Conservation (phyloP, 371 early-diverging fungal genomes). For the Lichtheimia corymbifera region DNA sequence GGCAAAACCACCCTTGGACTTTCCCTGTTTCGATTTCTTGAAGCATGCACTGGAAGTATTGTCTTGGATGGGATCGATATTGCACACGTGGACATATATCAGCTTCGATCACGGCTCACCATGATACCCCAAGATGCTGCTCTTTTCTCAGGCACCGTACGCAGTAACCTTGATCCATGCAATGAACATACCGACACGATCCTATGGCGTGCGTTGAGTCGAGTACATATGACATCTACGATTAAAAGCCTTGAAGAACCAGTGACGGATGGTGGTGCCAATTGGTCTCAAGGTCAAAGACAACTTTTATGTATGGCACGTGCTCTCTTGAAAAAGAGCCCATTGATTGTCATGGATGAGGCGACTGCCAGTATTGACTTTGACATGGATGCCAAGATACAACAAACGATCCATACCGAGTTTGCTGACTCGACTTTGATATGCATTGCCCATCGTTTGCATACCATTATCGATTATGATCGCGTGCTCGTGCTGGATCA, state of each 20-base stretch:
- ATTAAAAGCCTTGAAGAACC: slow-evolving; percentile 34
- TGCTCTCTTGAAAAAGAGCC: slow-evolving; percentile 58
- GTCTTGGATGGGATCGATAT: slow-evolving; percentile 81
- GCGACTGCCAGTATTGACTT: slow-evolving; percentile 71
- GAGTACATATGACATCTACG: slow-evolving; percentile 42
- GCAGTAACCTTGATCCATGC: slow-evolving; percentile 75
- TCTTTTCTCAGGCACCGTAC: slow-evolving; percentile 76
- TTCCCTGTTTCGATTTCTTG: slow-evolving; percentile 77
- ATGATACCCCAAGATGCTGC: slow-evolving; percentile 88
- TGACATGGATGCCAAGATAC: slow-evolving; percentile 55
- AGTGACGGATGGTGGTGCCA: slow-evolving; percentile 63
- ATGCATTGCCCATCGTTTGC: slow-evolving; percentile 63
- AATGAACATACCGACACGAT: slow-evolving; percentile 57
- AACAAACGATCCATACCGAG: slow-evolving; percentile 61
- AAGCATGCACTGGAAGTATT: slow-evolving; percentile 72
- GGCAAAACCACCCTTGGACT: slow-evolving; percentile 81
- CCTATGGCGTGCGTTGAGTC: slow-evolving; percentile 72
- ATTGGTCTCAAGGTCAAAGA: slow-evolving; percentile 74
- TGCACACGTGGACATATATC: slow-evolving; percentile 66
- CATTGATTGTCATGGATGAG: slow-evolving; percentile 51
- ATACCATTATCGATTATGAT: slow-evolving; percentile 80
- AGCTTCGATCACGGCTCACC: slow-evolving; percentile 71
- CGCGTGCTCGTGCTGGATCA: slow-evolving; percentile 71
- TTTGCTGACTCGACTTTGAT: slow-evolving; percentile 44
- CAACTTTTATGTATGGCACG: slow-evolving; percentile 78